These are phyloP conservation scores for Phytophthora europaea DNA, from an alignment of 352 stramenopile species.

Conservation along the genomic window DNA sequence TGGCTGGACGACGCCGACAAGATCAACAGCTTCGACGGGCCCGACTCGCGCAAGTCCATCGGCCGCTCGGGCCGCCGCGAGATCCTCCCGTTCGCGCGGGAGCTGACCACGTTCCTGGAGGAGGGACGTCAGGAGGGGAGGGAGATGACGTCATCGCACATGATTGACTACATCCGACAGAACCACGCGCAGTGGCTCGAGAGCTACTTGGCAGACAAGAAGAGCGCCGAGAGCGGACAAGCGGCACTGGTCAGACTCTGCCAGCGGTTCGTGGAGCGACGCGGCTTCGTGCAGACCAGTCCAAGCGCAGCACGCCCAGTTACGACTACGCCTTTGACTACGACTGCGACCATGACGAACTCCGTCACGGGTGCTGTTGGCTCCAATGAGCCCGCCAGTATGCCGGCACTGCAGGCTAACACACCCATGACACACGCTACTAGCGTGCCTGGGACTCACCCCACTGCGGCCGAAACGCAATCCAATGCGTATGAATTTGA, in stretches of 20 bases:
- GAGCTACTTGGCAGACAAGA: conserved; percentile 48
- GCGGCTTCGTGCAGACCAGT: conserved; percentile 32
- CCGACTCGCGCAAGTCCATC: conserved; percentile 53
- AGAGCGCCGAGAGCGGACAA: conserved; percentile 55
- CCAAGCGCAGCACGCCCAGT: background rate
- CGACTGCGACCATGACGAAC: conserved; percentile 5
- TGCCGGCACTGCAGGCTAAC: background rate
- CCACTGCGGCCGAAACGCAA: background rate
- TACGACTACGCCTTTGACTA: background rate
- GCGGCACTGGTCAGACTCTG: conserved; percentile 49
- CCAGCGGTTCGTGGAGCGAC: conserved; percentile 50
- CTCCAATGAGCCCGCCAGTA: background rate
- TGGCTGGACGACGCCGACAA: conserved; percentile 58
- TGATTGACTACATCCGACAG: conserved; percentile 52
- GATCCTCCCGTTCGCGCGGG: conserved; percentile 46
- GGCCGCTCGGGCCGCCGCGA: conserved; percentile 49
- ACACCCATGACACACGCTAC: background rate
- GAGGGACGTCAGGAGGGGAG: conserved; percentile 27
- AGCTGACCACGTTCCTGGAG: conserved; percentile 44
- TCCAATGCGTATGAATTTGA: conserved; percentile 14
- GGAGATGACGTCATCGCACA: conserved; percentile 55
- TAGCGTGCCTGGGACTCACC: background rate
- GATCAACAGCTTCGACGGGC: conserved; percentile 52
- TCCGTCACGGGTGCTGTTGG: background rate
- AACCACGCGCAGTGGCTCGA: conserved; percentile 47